Conservation (phyloP, 495 filamentous ascomycete species). For the Talaromyces nanjingensis region DNA sequence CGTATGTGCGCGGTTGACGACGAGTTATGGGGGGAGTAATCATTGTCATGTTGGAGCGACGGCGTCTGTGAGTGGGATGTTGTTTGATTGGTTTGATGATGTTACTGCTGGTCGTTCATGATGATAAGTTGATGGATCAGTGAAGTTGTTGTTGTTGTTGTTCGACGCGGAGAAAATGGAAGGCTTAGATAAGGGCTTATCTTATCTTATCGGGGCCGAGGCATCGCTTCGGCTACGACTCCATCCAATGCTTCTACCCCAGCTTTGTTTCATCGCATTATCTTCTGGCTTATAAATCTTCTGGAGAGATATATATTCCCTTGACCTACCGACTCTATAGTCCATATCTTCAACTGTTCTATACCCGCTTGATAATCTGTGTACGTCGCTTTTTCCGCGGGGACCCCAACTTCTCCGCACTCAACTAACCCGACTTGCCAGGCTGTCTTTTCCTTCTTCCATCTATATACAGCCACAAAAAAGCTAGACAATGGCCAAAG, state of each 20-base stretch:
- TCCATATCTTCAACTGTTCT: neutral
- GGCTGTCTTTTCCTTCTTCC: neutral
- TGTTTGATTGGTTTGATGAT: no score
- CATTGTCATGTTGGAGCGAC: no score
- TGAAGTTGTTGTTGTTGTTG: no score
- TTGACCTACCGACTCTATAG: no score
- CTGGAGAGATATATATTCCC: neutral
- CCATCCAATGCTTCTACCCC: neutral
- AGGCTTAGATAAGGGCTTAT: neutral
- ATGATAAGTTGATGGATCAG: no score
- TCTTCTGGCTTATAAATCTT: neutral
- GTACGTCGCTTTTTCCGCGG: neutral
- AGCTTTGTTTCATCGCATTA: neutral
- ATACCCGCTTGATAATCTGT: neutral
- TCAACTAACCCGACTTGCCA: neutral
- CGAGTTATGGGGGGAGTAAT: no score
- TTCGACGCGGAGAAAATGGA: no score
- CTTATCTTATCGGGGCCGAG: neutral
- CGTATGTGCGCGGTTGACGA: no score
- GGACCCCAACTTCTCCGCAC: neutral
- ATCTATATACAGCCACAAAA: neutral
- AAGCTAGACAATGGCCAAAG: conserved; percentile 1
- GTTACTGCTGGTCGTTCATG: no score
- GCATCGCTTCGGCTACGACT: neutral
- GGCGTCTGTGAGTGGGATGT: no score